Evolutionary conservation across 179 eudicot genomes (phyloP).

Genomic region (Vitellaria paradoxa): DNA sequence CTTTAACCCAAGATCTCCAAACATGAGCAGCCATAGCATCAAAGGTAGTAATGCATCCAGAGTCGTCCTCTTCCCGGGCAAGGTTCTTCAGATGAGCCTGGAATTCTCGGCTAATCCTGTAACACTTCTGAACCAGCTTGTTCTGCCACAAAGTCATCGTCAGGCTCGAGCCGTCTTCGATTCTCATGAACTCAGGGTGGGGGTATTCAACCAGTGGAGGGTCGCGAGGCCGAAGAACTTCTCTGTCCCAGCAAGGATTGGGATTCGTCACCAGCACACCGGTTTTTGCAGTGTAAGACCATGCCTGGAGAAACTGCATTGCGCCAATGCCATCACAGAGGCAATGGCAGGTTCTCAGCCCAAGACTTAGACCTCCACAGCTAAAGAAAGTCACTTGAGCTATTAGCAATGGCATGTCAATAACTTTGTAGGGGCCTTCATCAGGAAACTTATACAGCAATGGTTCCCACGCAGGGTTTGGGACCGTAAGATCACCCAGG

Average conservation of each 20-base stretch:
- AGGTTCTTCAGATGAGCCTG: conserved; percentile 53
- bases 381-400: conserved; percentile 74
- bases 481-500: conserved; percentile 65
- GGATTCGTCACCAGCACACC: conserved; percentile 54
- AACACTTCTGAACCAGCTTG: conserved; percentile 81
- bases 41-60: conserved; percentile 41
- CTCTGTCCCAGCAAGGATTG: conserved; percentile 81
- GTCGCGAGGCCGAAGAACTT: conserved; percentile 58
- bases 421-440: conserved; percentile 69
- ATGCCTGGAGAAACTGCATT: conserved; percentile 86
- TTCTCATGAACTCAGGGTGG: conserved; percentile 70
- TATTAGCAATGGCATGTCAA: conserved; percentile 82
- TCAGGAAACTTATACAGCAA: conserved; percentile 56
- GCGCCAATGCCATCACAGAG: conserved; percentile 94
- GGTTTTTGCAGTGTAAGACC: conserved; percentile 79
- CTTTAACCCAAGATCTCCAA: conserved; percentile 93
- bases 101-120: conserved; percentile 49
- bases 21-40: conserved; percentile 96
- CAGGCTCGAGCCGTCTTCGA: conserved; percentile 59
- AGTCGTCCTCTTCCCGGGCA: conserved; percentile 27
- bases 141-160: conserved; percentile 57
- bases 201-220: conserved; percentile 62
- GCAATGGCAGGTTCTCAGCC: conserved; percentile 88
- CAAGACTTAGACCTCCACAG: conserved; percentile 89
- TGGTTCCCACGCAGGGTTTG: conserved; percentile 79